Conservation (phyloP, 2,329 filamentous ascomycete genomes). For the Ophioceras dolichostomum region DNA sequence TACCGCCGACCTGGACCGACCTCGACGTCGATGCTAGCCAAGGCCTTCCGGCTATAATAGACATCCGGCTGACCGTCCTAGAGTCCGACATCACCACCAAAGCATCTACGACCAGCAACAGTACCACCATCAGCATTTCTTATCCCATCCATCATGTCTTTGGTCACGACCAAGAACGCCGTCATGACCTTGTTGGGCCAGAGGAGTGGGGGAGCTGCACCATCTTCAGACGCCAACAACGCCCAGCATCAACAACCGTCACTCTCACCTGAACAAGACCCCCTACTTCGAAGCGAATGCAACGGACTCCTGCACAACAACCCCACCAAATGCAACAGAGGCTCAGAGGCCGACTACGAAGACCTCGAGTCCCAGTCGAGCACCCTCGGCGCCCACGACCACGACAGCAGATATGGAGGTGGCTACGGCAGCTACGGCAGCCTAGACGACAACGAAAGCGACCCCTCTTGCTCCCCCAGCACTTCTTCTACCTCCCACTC, state of each 20-base stretch:
- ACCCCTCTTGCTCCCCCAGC: neutral
- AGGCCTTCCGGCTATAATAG: too few species aligned
- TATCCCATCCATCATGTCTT: constrained; percentile 1
- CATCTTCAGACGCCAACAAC: neutral
- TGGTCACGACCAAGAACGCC: constrained; percentile 1
- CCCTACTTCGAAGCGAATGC: neutral
- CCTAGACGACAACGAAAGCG: neutral
- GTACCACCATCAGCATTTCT: too few species aligned
- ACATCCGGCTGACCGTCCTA: too few species aligned
- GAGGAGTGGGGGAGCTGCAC: too few species aligned
- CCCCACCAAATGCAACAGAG: neutral
- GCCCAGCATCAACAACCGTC: neutral
- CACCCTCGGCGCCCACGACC: neutral
- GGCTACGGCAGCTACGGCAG: neutral
- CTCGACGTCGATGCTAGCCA: too few species aligned
- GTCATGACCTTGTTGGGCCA: neutral
- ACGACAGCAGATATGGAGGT: neutral
- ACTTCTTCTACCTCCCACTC: neutral
- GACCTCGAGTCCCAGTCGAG: constrained; percentile 5
- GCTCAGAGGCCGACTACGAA: neutral
- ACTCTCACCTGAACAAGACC: neutral
- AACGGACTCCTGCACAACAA: neutral
- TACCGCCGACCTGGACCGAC: too few species aligned
- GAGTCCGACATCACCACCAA: too few species aligned
- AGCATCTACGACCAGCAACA: too few species aligned